Conservation (phyloP, 306 rosid species). For the Pterocarpus santalinus region DNA sequence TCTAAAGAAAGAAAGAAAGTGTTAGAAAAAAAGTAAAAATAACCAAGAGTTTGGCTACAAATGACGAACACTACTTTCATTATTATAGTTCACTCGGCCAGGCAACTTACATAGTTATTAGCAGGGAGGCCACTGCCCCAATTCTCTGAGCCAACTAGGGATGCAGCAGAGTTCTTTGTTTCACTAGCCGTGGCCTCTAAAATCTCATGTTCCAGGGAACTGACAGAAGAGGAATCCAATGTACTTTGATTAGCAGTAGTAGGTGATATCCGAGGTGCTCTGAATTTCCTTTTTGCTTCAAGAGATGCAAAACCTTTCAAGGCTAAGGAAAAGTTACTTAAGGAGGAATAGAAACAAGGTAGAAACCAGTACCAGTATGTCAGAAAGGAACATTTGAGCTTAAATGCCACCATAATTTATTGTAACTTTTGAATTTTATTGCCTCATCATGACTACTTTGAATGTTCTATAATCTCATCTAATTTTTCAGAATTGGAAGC, state of each 20-base stretch:
- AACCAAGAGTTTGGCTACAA: conserved; percentile 5
- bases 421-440: conserved; percentile 1
- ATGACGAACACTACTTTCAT: conserved; percentile 33
- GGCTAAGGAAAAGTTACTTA: conserved; percentile 60
- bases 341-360: conserved; percentile 33
- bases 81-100: conserved; percentile 29
- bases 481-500: conserved; percentile 12
- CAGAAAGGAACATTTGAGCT: conserved; percentile 21
- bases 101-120: conserved; percentile 55
- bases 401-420: conserved; percentile 9
- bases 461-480: conserved; percentile 11
- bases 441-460: conserved; percentile 28
- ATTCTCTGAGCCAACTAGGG: conserved; percentile 45
- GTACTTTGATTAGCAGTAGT: conserved; percentile 55
- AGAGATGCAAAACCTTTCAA: conserved; percentile 90
- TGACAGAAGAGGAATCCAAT: conserved; percentile 51
- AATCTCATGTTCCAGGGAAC: conserved; percentile 50
- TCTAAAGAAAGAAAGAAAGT: conserved; percentile 52
- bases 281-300: conserved; percentile 90
- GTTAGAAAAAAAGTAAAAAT: background rate
- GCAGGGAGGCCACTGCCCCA: conserved; percentile 45
- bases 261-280: conserved; percentile 82
- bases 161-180: conserved; percentile 50
- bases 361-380: conserved; percentile 2
- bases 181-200: conserved; percentile 51